Percentiles rank a stretch among this genome's conserved stretches.
Evolutionary conservation across 805 yeast species (phyloP).

Genomic region (Grigorovia jiainica): DNA sequence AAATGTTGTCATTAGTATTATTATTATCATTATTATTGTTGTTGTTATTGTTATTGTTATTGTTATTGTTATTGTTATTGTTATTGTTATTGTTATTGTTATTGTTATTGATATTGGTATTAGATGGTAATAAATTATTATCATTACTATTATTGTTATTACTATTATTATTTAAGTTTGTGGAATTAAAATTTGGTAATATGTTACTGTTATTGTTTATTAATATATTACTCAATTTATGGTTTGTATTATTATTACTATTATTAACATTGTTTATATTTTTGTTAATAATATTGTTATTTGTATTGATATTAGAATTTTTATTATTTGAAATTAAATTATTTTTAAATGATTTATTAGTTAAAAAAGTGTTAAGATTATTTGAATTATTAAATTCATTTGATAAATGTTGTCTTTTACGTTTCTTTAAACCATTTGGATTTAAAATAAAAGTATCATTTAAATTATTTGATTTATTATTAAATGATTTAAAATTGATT

Average conservation of each 20-base stretch:
- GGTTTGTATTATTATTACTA: too few relatives aligned
- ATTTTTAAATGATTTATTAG: too few relatives aligned
- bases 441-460: conserved; percentile 20
- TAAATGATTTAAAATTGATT: conserved; percentile 1
- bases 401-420: conserved; percentile 9
- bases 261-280: too few relatives aligned
- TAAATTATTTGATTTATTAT: neutral
- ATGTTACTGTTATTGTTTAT: too few relatives aligned
- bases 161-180: neutral
- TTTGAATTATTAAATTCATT: neutral
- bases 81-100: too few relatives aligned
- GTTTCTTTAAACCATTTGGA: conserved; percentile 26
- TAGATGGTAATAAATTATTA: too few relatives aligned
- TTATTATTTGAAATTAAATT: too few relatives aligned
- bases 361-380: too few relatives aligned
- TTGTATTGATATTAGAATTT: too few relatives aligned
- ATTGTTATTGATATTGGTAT: neutral
- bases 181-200: too few relatives aligned
- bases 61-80: neutral
- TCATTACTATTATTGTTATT: neutral
- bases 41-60: neutral
- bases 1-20: neutral
- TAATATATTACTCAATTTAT: too few relatives aligned
- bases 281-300: too few relatives aligned
- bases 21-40: neutral